Conservation (phyloP, 352 stramenopile genomes). For the Hyphochytrium catenoides region DNA sequence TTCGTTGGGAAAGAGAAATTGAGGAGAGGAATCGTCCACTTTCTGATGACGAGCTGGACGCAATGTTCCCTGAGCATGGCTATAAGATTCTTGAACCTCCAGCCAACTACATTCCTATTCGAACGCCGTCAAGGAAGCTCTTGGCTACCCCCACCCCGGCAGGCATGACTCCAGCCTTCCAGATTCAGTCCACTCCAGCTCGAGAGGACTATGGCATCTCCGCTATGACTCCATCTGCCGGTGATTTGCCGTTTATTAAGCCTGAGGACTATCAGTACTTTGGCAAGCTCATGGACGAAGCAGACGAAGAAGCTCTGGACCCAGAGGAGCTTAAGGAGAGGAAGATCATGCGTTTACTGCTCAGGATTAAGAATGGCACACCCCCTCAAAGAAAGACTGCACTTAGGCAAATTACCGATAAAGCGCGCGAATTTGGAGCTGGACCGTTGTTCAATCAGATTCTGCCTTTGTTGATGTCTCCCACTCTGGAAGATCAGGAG, state of each 20-base stretch:
- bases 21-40: conserved; percentile 86
- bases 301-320: conserved; percentile 53
- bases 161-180: conserved; percentile 68
- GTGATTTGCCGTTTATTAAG: conserved; percentile 89
- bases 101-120: conserved; percentile 80
- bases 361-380: conserved; percentile 98
- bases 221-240: conserved; percentile 26
- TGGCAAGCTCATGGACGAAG: conserved; percentile 78
- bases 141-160: conserved; percentile 85
- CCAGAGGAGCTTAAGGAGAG: conserved; percentile 82
- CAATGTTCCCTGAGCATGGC: conserved; percentile 77
- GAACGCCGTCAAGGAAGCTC: conserved; percentile 79
- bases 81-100: conserved; percentile 90
- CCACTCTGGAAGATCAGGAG: conserved; percentile 96
- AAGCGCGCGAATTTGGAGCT: conserved; percentile 85
- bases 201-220: conserved; percentile 43
- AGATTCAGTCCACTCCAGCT: conserved; percentile 39
- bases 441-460: conserved; percentile 98
- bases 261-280: conserved; percentile 97
- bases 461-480: conserved; percentile 93
- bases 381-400: conserved; percentile 88
- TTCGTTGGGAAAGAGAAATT: conserved; percentile 88
- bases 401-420: conserved; percentile 90
- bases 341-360: conserved; percentile 91
- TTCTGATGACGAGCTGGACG: conserved; percentile 87